A percentile compares a stretch with the other conserved stretches of the same genome.
Conservation (phyloP, 208 protist species). For the Naegleria fowleri region DNA sequence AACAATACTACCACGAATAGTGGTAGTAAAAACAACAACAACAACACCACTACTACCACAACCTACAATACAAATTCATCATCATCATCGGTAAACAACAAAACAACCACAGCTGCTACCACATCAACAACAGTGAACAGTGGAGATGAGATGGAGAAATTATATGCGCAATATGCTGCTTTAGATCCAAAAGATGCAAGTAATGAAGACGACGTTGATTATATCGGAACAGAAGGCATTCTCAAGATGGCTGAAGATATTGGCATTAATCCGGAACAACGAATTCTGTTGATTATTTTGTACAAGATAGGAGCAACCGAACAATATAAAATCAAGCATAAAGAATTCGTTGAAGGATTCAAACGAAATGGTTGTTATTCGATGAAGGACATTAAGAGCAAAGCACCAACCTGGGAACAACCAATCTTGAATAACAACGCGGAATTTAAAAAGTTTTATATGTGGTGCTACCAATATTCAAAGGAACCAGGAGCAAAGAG, state of each 20-base stretch:
- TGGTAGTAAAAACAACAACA: neutral
- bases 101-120: neutral
- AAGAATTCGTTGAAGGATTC: slow-evolving; percentile 6
- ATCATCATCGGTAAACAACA: neutral
- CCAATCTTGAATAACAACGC: neutral
- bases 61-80: neutral
- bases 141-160: neutral
- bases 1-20: neutral
- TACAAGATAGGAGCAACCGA: neutral
- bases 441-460: neutral
- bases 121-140: neutral
- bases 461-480: neutral
- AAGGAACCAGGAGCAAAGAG: neutral
- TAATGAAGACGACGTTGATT: neutral
- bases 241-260: slow-evolving; percentile 17
- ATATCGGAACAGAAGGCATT: neutral
- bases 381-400: neutral
- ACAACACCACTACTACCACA: neutral
- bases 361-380: neutral
- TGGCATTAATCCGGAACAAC: neutral
- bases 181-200: neutral
- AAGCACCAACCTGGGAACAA: neutral
- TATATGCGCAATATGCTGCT: neutral
- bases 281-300: neutral
- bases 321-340: slow-evolving; percentile 11